Evolutionary conservation across 208 protist genomes (phyloP), one percentile per base, ranked within the genome.

Genomic region (Leishmania major): DNA sequence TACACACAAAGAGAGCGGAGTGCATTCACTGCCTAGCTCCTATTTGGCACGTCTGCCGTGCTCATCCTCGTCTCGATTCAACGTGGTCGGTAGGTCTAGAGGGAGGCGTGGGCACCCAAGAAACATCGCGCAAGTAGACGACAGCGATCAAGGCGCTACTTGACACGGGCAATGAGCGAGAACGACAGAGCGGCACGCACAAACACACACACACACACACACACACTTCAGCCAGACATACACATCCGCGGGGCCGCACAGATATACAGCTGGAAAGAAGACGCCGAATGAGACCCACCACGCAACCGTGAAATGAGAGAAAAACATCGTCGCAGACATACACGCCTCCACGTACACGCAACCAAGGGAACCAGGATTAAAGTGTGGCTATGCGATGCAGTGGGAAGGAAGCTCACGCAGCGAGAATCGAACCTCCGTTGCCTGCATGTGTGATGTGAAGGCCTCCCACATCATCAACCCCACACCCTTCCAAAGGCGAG

Each of bases 191-290:
- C 7, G 60, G 49, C 69, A 73, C 69, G 57, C 35, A 53, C 70
- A 47, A 1, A 75, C 70, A 75, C 70, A 22, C 74, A 66, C 28
- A 75, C 70, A 75, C 70, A 22, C 74, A 66, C 28, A 37, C 37
- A 37, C 37, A 40, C 37, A 17, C 49, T 10, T 11, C 25, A 17
- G 8, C 10, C 25, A 28, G 37, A 59, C 76, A 60, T 67, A n/a
- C n/a, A 37, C 40, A 69, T 60, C 37, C 13, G 13, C 35, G n/a
- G 8, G 7, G n/a, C 6, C 28, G 8, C 25, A 51, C 4, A 74
- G 45, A 74, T 74, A 13, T 40, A 73, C 43, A 62, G 59, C 25
- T 13, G 17, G 37, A 70, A 19, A 69, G 37, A 55, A 53, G 28
- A 78, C 17, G 19, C n/a, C 13, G 6, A 69, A 19, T 7, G 2